Evolutionary conservation across 1,284 basidiomycete genomes (phyloP), one percentile per base, ranked within the genome.

Genomic region (Trichosporon inkin): DNA sequence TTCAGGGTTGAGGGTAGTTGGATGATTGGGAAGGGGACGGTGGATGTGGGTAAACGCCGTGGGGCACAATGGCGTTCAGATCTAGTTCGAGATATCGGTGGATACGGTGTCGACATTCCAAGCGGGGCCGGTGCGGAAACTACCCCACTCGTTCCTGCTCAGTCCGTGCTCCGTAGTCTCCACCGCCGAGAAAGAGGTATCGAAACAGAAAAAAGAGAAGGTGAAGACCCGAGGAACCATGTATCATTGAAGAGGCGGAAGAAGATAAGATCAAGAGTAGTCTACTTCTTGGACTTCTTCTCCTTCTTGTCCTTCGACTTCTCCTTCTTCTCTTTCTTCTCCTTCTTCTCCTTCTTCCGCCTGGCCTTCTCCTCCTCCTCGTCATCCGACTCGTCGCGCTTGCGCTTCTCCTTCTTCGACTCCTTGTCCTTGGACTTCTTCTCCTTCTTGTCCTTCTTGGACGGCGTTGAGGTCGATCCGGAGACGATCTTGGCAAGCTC

Each of bases 351-450:
- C 62, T 71, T 71, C 66, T 71, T 62, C 57, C 70, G 65, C 63
- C 69, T 65, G n/a, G 38, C 34, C 58, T 66, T 60, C 49, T 67
- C 64, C 37, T 62, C 60, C 28, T 62, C 53, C 53, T 62, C 59
- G 32, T 53, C 56, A 35, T 37, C 57, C 8, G 49, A 58, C n/a
- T 51, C 57, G 22, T 64, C 63, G 37, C 65, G 62, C 73, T 70
- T 55, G 54, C 53, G 39, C 59, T 59, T 57, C 57, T 58, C 60
- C 55, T 58, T 56, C 80, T 86, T 84, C 53, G 84, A 84, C 78
- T 87, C 88, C 80, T 88, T 90, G 74, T 89, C 87, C 78, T 90
- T 90, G 44, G 85, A 86, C 65, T 88, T 65, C 59, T 64, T 64
- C 17, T 66, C 65, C 62, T 69, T 67, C 66, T 71, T 71, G 34